A percentile compares a stretch with the other conserved stretches of the same genome.
Evolutionary conservation across 352 stramenopile species (phyloP).

Genomic region (Pythium dissimile): DNA sequence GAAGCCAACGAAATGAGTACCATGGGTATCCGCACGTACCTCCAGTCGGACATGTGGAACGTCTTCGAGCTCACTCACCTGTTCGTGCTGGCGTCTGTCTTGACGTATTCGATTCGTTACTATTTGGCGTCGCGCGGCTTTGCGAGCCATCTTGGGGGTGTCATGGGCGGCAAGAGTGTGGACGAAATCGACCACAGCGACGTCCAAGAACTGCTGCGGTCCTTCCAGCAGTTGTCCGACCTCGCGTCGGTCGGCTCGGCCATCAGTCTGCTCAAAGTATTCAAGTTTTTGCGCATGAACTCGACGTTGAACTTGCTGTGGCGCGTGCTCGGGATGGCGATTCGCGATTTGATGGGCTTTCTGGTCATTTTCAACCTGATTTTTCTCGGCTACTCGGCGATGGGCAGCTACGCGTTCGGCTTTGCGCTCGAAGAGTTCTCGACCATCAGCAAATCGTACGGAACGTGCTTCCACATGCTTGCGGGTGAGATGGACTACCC

Average conservation of each 20-base stretch:
- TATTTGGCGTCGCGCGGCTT: constrained; percentile 61
- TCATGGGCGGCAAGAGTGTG: constrained; percentile 30
- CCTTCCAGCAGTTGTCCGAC: constrained; percentile 75
- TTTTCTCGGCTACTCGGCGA: constrained; percentile 81
- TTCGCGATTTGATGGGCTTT: constrained; percentile 84
- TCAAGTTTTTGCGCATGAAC: constrained; percentile 90
- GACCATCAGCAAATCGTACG: constrained; percentile 77
- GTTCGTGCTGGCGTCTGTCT: constrained; percentile 48
- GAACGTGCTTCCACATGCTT: constrained; percentile 87
- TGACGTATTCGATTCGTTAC: constrained; percentile 68
- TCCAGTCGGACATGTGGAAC: constrained; percentile 87
- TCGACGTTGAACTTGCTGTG: constrained; percentile 85
- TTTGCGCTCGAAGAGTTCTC: constrained; percentile 83
- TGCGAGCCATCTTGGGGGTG: constrained; percentile 34
- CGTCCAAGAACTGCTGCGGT: constrained; percentile 57
- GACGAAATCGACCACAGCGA: constrained; percentile 61
- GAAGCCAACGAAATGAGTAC: constrained; percentile 75
- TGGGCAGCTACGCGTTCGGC: constrained; percentile 83
- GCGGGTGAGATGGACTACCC: constrained; percentile 80
- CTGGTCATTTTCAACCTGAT: constrained; percentile 88
- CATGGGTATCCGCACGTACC: constrained; percentile 70
- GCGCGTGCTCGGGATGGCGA: constrained; percentile 79
- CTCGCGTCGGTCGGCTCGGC: constrained; percentile 67
- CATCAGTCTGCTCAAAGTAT: constrained; percentile 84
- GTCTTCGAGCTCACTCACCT: constrained; percentile 83